Conservation (phyloP, 2,329 filamentous ascomycete species). For the Nemania serpens region DNA sequence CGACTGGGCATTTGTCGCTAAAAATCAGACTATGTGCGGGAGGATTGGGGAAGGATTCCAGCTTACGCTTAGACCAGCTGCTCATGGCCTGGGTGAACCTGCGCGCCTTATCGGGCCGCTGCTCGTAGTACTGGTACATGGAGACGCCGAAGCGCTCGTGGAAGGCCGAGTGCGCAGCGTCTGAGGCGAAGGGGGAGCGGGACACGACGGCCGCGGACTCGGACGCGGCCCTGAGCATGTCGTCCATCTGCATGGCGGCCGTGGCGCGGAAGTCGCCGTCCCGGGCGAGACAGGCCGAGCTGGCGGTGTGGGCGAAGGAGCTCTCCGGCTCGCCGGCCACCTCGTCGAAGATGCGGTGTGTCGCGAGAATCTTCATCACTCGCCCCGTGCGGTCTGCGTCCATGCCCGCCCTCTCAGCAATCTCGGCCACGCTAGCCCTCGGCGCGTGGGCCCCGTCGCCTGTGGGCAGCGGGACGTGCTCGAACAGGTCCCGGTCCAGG, state of each 20-base stretch:
- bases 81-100: conserved; percentile 41
- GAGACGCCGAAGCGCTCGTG: conserved; percentile 30
- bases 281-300: conserved; percentile 22
- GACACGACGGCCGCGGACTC: conserved; percentile 27
- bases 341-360: conserved; percentile 35
- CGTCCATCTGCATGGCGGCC: conserved; percentile 34
- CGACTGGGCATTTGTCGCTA: conserved; percentile 24
- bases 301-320: conserved; percentile 33
- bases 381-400: conserved; percentile 32
- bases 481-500: conserved; percentile 26
- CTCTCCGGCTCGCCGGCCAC: conserved; percentile 20
- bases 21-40: not conserved
- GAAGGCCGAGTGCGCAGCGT: conserved; percentile 31
- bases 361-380: conserved; percentile 33
- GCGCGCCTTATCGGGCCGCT: conserved; percentile 33
- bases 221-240: conserved; percentile 38
- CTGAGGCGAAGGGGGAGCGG: conserved; percentile 16
- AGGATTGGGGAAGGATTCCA: conserved; percentile 1
- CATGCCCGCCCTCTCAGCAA: conserved; percentile 31
- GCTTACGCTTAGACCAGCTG: conserved; percentile 32
- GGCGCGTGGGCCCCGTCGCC: not conserved
- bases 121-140: conserved; percentile 38
- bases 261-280: conserved; percentile 26
- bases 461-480: conserved; percentile 21
- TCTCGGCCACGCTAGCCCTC: conserved; percentile 14